A percentile compares a stretch with the other conserved stretches of the same genome.
Conservation (phyloP, 208 protist species). For the Entamoeba invadens region DNA sequence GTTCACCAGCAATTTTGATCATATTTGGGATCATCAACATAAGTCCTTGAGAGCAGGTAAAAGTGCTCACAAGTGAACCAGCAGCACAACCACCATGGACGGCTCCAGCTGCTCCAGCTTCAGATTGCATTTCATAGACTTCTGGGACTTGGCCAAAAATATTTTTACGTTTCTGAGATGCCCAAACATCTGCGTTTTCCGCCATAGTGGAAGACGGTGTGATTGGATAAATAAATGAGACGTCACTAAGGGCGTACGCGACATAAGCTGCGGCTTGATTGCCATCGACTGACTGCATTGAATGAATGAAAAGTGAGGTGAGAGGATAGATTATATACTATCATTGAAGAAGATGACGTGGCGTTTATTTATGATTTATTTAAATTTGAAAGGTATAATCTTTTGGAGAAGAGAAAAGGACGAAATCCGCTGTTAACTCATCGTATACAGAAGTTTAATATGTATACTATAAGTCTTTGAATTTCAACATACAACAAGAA, state of each 20-base stretch:
- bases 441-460: too few relatives aligned
- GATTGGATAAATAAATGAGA: conserved; percentile 1
- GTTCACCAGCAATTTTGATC: conserved; percentile 55
- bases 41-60: conserved; percentile 53
- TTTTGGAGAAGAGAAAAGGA: too few relatives aligned
- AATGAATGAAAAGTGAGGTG: too few relatives aligned
- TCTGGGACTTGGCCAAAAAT: neutral
- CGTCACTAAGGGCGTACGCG: conserved; percentile 9
- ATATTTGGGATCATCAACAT: conserved; percentile 60
- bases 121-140: neutral
- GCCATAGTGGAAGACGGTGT: neutral
- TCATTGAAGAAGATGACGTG: too few relatives aligned
- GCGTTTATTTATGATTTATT: too few relatives aligned
- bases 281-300: conserved; percentile 2
- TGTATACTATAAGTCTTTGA: too few relatives aligned
- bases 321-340: too few relatives aligned
- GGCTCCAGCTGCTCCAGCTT: conserved; percentile 4
- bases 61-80: conserved; percentile 43
- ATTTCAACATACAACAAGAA: too few relatives aligned
- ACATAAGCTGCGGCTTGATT: conserved; percentile 11
- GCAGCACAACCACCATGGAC: conserved; percentile 25
- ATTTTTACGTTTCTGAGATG: neutral
- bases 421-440: too few relatives aligned
- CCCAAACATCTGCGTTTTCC: neutral
- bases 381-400: too few relatives aligned